These are phyloP conservation scores for Aquilaria agallochum DNA, from an alignment of 441 rosid species.

Conservation along the genomic window DNA sequence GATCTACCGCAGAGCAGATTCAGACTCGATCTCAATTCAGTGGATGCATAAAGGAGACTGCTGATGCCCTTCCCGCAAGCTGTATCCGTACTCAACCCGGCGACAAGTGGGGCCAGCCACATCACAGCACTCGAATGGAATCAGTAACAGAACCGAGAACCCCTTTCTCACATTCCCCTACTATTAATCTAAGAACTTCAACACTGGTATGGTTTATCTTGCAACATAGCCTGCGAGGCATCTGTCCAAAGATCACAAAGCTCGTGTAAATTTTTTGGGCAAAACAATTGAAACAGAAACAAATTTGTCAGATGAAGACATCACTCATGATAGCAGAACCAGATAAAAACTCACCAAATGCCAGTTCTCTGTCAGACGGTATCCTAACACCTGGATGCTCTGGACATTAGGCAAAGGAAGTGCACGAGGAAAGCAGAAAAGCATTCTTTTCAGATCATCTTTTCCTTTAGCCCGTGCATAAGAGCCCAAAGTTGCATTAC, in stretches of 20 bases:
- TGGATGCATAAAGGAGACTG: conserved; percentile 14
- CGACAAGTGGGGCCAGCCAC: conserved; percentile 10
- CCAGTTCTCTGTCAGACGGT: conserved; percentile 62
- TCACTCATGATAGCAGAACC: neutral
- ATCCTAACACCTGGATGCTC: conserved; percentile 52
- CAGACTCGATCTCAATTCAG: neutral
- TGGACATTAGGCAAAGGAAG: conserved; percentile 55
- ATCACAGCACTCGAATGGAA: conserved; percentile 23
- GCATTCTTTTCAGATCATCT: conserved; percentile 62
- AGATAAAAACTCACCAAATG: conserved; percentile 56
- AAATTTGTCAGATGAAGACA: neutral
- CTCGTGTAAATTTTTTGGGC: too few species aligned
- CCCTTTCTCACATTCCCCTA: conserved; percentile 64
- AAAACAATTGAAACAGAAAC: neutral
- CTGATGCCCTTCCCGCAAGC: conserved; percentile 25
- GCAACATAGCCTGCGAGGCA: conserved; percentile 77
- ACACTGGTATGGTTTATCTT: conserved; percentile 44
- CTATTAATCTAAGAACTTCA: conserved; percentile 51
- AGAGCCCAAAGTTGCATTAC: conserved; percentile 48
- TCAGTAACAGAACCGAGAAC: conserved; percentile 39
- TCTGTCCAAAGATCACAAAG: conserved; percentile 32
- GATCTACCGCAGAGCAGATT: conserved; percentile 12
- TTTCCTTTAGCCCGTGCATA: conserved; percentile 45
- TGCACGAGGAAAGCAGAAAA: conserved; percentile 66
- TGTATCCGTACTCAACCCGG: conserved; percentile 16